These are phyloP conservation scores for Grigorovia transvaalensis DNA, from an alignment of 805 yeast genomes.

Conservation along the genomic window DNA sequence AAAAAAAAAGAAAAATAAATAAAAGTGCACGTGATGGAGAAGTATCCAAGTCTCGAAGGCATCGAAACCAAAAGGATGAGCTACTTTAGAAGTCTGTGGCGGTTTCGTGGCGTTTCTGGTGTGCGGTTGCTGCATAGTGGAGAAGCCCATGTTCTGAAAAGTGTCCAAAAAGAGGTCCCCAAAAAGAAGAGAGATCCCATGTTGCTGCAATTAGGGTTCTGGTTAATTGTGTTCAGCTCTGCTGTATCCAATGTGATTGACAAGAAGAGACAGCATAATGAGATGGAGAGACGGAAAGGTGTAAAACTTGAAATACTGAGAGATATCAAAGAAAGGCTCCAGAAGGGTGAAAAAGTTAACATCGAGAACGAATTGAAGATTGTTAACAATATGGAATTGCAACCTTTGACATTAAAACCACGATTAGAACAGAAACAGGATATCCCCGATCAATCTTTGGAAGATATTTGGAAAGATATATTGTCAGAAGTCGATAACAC, in stretches of 20 bases:
- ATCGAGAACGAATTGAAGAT: constrained; percentile 33
- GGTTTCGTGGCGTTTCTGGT: neutral
- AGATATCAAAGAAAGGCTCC: constrained; percentile 31
- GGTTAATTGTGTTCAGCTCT: constrained; percentile 37
- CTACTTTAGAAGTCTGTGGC: neutral
- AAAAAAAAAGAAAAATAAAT: neutral
- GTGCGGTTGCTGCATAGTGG: too few relatives aligned
- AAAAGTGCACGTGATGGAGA: neutral
- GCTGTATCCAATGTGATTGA: constrained; percentile 38
- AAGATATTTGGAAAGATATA: constrained; percentile 23
- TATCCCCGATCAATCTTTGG: constrained; percentile 15
- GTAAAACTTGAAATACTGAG: constrained; percentile 32
- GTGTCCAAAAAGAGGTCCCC: too few relatives aligned
- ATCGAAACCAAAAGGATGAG: neutral
- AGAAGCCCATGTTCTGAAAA: too few relatives aligned
- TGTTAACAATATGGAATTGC: constrained; percentile 19
- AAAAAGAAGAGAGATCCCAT: constrained; percentile 7
- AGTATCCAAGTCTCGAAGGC: neutral
- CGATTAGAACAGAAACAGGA: constrained; percentile 16
- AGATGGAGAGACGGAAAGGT: constrained; percentile 30
- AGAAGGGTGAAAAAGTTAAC: constrained; percentile 33
- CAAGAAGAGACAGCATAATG: constrained; percentile 31
- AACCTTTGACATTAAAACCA: neutral
- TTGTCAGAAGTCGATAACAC: constrained; percentile 13
- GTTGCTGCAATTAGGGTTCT: constrained; percentile 31